phyloP scores from a whole-genome alignment of 441 rosid species.

The Gossypium schwendimanii region DNA sequence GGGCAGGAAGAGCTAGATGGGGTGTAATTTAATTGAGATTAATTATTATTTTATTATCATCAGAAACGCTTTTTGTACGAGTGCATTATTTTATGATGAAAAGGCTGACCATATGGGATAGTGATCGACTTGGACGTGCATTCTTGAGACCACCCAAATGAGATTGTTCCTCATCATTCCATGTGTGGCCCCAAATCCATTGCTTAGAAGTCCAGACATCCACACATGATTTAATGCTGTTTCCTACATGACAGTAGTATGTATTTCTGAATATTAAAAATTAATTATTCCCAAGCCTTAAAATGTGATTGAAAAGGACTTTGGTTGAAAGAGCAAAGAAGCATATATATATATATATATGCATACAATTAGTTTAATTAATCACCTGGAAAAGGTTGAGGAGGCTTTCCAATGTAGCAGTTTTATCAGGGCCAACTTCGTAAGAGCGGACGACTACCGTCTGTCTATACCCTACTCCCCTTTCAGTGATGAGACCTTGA shows the following conservation, averaged over 20 bases:
- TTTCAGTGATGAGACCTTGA: slow-evolving; percentile 51
- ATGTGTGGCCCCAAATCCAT: slow-evolving; percentile 74
- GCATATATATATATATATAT: no score
- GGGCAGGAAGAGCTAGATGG: no score
- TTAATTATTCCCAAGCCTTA: no score
- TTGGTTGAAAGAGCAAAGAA: background rate
- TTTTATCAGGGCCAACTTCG: slow-evolving; percentile 68
- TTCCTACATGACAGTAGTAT: slow-evolving; percentile 31
- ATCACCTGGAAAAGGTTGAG: slow-evolving; percentile 60
- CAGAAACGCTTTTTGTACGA: background rate
- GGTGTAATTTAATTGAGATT: background rate
- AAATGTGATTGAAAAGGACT: no score
- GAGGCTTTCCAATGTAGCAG: slow-evolving; percentile 54
- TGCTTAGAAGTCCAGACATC: slow-evolving; percentile 73
- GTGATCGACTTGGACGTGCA: slow-evolving; percentile 54
- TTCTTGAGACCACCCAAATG: slow-evolving; percentile 72
- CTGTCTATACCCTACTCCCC: slow-evolving; percentile 53
- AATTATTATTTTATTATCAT: background rate
- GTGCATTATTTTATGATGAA: background rate
- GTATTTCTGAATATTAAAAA: background rate
- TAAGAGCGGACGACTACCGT: slow-evolving; percentile 55
- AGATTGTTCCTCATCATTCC: slow-evolving; percentile 67
- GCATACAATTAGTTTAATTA: no score
- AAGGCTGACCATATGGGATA: slow-evolving; percentile 55
- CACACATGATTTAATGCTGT: slow-evolving; percentile 73